Conservation (phyloP, 768 basidiomycete species). For the Calocybe gangraenosa region DNA sequence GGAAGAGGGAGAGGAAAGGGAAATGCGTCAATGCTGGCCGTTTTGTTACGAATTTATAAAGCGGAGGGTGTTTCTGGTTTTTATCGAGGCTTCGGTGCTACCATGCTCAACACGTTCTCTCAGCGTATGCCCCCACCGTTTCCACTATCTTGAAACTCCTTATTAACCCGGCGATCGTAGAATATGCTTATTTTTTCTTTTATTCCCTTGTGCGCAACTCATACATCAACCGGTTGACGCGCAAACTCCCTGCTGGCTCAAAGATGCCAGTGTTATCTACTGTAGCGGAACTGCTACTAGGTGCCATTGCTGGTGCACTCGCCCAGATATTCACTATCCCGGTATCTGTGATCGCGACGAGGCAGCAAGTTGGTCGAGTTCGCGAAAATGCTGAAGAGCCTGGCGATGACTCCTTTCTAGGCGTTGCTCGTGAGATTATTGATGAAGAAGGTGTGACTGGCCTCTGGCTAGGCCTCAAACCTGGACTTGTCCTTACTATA, state of each 20-base stretch:
- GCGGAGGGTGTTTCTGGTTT: conserved; percentile 80
- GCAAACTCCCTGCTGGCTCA: conserved; percentile 55
- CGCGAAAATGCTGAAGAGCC: conserved; percentile 21
- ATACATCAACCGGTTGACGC: conserved; percentile 69
- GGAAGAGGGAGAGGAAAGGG: conserved; percentile 49
- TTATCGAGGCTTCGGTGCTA: conserved; percentile 92
- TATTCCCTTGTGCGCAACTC: conserved; percentile 86
- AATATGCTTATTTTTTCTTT: conserved; percentile 99
- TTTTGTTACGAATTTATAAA: conserved; percentile 68
- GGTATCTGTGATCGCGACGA: conserved; percentile 94
- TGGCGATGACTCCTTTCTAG: conserved; percentile 68
- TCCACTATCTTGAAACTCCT: neutral
- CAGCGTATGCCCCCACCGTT: conserved; percentile 67
- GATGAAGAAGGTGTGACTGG: conserved; percentile 84
- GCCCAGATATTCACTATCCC: conserved; percentile 99
- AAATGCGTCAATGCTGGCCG: conserved; percentile 53
- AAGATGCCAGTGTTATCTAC: conserved; percentile 65
- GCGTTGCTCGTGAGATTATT: conserved; percentile 82
- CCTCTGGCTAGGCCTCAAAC: conserved; percentile 91
- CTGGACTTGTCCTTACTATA: conserved; percentile 90
- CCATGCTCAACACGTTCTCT: conserved; percentile 98
- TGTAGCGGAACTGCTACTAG: conserved; percentile 78
- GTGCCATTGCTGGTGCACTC: conserved; percentile 88
- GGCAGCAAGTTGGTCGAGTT: conserved; percentile 81
- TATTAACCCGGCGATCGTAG: conserved; percentile 34